Conservation (phyloP, 2,329 filamentous ascomycete genomes). For the Byssochlamys sp. region DNA sequence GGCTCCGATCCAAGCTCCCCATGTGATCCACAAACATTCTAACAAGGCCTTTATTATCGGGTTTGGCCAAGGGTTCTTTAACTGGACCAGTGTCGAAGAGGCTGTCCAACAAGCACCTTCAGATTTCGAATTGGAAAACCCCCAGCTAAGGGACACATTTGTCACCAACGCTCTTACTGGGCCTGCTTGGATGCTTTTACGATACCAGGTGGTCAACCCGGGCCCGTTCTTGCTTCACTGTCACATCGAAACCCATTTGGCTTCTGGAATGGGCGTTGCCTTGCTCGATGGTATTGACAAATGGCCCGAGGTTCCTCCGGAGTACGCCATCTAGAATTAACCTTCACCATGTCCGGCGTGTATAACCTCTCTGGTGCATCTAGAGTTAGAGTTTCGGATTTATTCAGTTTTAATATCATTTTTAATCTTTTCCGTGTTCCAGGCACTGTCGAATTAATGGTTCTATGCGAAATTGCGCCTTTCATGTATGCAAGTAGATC, state of each 20-base stretch:
- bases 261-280: slow-evolving; percentile 40
- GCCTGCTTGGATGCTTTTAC: slow-evolving; percentile 34
- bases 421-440: no score
- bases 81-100: slow-evolving; percentile 32
- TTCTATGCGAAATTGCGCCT: no score
- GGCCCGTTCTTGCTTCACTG: slow-evolving; percentile 43
- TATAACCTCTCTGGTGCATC: neutral
- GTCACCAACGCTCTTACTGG: slow-evolving; percentile 19
- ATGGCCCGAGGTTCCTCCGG: slow-evolving; percentile 29
- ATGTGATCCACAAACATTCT: slow-evolving; percentile 42
- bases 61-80: slow-evolving; percentile 27
- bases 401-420: neutral
- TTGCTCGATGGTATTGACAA: slow-evolving; percentile 41
- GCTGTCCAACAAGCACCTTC: slow-evolving; percentile 30
- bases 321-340: neutral
- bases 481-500: no score
- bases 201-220: slow-evolving; percentile 40
- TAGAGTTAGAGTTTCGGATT: neutral
- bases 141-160: slow-evolving; percentile 35
- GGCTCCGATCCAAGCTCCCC: slow-evolving; percentile 23
- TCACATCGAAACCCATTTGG: slow-evolving; percentile 41
- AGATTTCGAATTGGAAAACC: slow-evolving; percentile 38
- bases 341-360: neutral
- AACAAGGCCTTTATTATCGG: slow-evolving; percentile 39
- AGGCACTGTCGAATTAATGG: no score